These are phyloP conservation scores for Apostasia ramifera DNA, from an alignment of 106 monocot species.

Conservation along the genomic window DNA sequence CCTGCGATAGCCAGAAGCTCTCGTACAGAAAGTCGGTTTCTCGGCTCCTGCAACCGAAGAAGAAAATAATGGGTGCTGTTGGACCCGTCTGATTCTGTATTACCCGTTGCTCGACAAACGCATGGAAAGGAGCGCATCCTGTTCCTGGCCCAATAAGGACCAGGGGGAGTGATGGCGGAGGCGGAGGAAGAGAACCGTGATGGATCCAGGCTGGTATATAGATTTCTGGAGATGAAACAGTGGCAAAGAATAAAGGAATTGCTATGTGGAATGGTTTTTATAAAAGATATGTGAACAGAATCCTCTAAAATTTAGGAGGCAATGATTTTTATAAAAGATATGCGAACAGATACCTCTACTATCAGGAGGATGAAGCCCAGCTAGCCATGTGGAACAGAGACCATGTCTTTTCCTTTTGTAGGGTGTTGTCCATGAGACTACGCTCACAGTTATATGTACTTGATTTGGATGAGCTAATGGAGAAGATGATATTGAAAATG, in stretches of 20 bases:
- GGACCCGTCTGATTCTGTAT: conserved; percentile 23
- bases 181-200: conserved; percentile 52
- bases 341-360: conserved; percentile 21
- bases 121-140: conserved; percentile 86
- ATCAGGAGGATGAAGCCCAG: conserved; percentile 53
- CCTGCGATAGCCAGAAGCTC: conserved; percentile 62
- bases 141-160: conserved; percentile 93
- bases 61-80: conserved; percentile 75
- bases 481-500: conserved; percentile 96
- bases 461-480: conserved; percentile 68
- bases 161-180: conserved; percentile 60
- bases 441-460: conserved; percentile 83
- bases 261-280: background rate
- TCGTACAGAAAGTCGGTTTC: conserved; percentile 64
- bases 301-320: too few species aligned
- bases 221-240: conserved; percentile 24
- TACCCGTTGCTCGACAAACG: conserved; percentile 66
- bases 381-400: conserved; percentile 89
- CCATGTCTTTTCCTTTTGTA: conserved; percentile 70
- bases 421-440: conserved; percentile 69
- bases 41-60: conserved; percentile 86
- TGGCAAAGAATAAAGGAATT: background rate
- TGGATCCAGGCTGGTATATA: conserved; percentile 81
- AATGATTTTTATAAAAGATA: background rate
- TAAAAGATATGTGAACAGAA: background rate